A percentile compares a stretch with the other conserved stretches of the same genome.
phyloP scores from a whole-genome alignment of 1,139 yeast species.

The Yamadazyma taylorii region DNA sequence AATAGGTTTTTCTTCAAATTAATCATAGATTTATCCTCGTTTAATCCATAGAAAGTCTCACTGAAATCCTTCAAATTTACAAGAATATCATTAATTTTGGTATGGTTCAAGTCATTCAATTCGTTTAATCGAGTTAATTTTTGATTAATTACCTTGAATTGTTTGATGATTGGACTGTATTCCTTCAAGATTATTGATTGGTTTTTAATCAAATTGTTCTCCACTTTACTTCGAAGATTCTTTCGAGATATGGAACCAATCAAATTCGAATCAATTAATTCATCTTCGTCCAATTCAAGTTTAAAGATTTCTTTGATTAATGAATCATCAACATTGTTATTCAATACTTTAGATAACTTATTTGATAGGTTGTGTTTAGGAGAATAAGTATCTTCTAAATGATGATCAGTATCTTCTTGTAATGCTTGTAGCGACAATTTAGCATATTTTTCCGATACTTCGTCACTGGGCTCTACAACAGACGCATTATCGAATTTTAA shows the following conservation, averaged over 20 bases:
- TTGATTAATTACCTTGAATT: constrained; percentile 43
- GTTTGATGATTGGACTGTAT: constrained; percentile 56
- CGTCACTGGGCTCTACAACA: constrained; percentile 10
- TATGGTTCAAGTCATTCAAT: constrained; percentile 32
- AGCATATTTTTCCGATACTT: constrained; percentile 42
- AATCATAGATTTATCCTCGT: constrained; percentile 41
- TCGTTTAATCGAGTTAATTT: constrained; percentile 42
- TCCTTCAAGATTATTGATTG: constrained; percentile 61
- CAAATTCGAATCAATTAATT: constrained; percentile 52
- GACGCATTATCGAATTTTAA: constrained; percentile 19
- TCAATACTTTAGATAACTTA: constrained; percentile 52
- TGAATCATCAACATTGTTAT: constrained; percentile 48
- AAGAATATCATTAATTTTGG: constrained; percentile 31
- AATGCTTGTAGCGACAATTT: constrained; percentile 25
- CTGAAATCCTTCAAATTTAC: constrained; percentile 23
- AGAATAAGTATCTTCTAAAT: constrained; percentile 4
- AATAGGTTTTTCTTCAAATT: constrained; percentile 56
- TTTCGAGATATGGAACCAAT: constrained; percentile 59
- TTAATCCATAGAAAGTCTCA: constrained; percentile 39
- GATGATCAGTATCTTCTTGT: constrained; percentile 11
- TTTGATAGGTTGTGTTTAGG: constrained; percentile 33
- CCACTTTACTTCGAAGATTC: constrained; percentile 66
- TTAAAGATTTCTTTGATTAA: constrained; percentile 49
- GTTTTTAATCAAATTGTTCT: constrained; percentile 65
- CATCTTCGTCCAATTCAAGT: constrained; percentile 27